Evolutionary conservation across 2,329 filamentous ascomycete genomes (phyloP).

Genomic region (Diatrype stigma): DNA sequence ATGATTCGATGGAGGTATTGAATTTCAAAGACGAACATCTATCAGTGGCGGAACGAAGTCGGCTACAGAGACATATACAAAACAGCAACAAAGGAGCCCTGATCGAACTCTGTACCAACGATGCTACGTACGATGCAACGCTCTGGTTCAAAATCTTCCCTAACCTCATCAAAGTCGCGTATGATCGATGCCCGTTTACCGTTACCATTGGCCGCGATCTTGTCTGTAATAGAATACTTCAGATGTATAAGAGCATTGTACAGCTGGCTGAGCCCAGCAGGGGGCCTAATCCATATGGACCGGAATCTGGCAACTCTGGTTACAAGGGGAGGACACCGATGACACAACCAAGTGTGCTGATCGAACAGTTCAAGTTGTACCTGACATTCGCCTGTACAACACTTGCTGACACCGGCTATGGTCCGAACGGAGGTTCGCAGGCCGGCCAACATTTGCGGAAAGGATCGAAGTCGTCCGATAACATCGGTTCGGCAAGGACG

Average conservation of each 20-base stretch:
- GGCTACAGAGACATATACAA: conserved; percentile 83
- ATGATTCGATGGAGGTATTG: conserved; percentile 82
- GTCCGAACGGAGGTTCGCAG: conserved; percentile 51
- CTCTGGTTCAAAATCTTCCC: conserved; percentile 98
- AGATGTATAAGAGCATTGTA: conserved; percentile 85
- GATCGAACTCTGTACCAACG: conserved; percentile 91
- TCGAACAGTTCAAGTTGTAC: conserved; percentile 98
- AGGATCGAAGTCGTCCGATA: conserved; percentile 68
- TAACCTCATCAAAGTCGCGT: conserved; percentile 85
- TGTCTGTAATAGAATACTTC: conserved; percentile 84
- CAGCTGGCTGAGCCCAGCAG: conserved; percentile 70
- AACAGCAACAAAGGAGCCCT: conserved; percentile 82
- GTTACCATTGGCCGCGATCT: conserved; percentile 87
- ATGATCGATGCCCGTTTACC: conserved; percentile 85
- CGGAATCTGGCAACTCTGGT: conserved; percentile 53
- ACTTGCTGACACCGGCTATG: conserved; percentile 73
- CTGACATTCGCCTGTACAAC: conserved; percentile 97
- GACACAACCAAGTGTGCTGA: conserved; percentile 76
- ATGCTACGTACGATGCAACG: conserved; percentile 89
- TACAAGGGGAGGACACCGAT: conserved; percentile 54
- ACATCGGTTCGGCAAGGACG: conserved; percentile 81
- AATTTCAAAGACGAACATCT: conserved; percentile 89
- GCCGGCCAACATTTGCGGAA: conserved; percentile 76
- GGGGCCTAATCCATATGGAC: conserved; percentile 56
- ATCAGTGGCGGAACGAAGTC: conserved; percentile 86